A percentile compares a stretch with the other conserved stretches of the same genome.
phyloP scores from a whole-genome alignment of 2,329 filamentous ascomycete genomes.

The Fusarium caatingaense region DNA sequence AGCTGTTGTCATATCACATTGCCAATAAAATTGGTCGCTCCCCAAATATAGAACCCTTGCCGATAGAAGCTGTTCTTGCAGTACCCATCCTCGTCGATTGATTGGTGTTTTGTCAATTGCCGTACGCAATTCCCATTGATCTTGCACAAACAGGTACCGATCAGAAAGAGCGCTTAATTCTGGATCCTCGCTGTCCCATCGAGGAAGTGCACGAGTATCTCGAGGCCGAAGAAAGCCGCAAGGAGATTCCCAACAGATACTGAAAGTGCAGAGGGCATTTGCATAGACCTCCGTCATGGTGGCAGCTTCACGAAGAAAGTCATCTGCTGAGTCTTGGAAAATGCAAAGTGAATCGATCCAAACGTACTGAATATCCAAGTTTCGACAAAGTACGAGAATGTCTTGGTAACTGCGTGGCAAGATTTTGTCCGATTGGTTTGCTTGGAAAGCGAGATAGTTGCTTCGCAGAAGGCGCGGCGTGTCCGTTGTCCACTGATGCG shows the following conservation, averaged over 20 bases:
- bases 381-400: neutral
- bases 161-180: accelerated
- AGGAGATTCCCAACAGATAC: neutral
- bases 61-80: constrained; percentile 6
- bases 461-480: accelerated
- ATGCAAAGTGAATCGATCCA: constrained; percentile 15
- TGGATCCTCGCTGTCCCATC: neutral
- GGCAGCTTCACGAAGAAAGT: neutral
- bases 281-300: constrained; percentile 1
- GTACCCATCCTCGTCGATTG: constrained; percentile 7
- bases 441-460: neutral
- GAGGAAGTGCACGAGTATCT: neutral
- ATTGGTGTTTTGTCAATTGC: neutral
- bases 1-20: neutral
- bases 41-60: neutral
- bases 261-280: constrained; percentile 3
- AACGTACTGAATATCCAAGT: neutral
- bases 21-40: constrained; percentile 2
- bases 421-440: neutral
- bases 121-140: neutral
- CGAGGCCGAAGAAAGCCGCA: neutral
- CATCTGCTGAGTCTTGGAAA: neutral
- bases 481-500: neutral
- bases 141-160: neutral
- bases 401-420: neutral